Conservation (phyloP, 78 protist species). For the Guillardia theta region DNA sequence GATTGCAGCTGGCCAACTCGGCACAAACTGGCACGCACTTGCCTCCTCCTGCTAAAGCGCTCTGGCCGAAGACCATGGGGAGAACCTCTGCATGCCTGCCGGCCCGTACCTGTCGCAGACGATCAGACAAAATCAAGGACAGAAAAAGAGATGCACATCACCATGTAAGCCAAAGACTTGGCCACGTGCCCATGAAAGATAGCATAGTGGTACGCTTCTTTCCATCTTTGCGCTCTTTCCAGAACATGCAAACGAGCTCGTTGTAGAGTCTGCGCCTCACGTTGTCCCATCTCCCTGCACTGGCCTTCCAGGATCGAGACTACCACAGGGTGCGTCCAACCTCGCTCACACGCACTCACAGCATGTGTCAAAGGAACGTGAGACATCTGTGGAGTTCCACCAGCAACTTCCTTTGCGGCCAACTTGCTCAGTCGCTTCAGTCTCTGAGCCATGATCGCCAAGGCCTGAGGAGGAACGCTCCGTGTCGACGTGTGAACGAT, state of each 20-base stretch:
- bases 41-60: not conserved
- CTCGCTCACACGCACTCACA: slow-evolving; percentile 13
- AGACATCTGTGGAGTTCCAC: not conserved
- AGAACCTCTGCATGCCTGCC: not conserved
- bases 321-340: slow-evolving; percentile 15
- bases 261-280: slow-evolving; percentile 21
- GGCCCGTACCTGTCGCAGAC: not conserved
- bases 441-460: not conserved
- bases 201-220: slow-evolving; percentile 1
- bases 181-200: not conserved
- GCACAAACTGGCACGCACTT: slow-evolving; percentile 11
- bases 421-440: not conserved
- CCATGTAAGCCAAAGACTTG: slow-evolving; percentile 6
- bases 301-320: not conserved
- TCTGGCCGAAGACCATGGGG: not conserved
- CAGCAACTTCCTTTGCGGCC: not conserved
- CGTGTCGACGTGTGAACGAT: slow-evolving; percentile 4
- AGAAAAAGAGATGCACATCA: not conserved
- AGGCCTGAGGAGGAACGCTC: not conserved
- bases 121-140: not conserved
- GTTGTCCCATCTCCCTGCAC: not conserved
- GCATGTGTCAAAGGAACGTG: not conserved
- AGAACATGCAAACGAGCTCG: not conserved
- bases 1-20: not conserved
- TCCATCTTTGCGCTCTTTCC: not conserved